Base-by-base conservation (phyloP, 179 eudicot genomes). In the Pouteria campechiana region DNA sequence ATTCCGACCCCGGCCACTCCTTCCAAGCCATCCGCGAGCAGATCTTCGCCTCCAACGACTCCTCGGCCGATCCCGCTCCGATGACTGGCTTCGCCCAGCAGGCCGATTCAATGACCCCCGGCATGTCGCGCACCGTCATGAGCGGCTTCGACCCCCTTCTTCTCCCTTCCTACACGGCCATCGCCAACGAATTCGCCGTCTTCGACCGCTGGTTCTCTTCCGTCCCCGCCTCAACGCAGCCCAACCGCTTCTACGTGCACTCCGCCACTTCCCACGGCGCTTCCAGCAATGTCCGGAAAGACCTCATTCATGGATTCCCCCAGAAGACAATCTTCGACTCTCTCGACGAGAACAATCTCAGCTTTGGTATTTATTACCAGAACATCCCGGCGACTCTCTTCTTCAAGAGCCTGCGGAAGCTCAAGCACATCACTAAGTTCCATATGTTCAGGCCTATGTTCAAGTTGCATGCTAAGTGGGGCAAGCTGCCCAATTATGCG, bases 221-320 rank as follows among this genome's bases (percentile, higher is more conserved):
- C 14, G 98, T 86, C 0, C 98, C 98, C 0, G 96, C 98, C 0
- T 90, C 98, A 13, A 90, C 98, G 10, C 96, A 90, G 60, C 98
- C 98, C 36, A 90, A 90, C 59, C 81, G 98, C 52, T 79, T 90
- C 21, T 90, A 79, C 24, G 96, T 82, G 14, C 98, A 90, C 42
- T 90, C 98, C 0, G 95, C 94, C 3, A 90, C 98, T 1, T 86
- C 95, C 1, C 96, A 90, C 50, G 98, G 98, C 1, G 98, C 98
- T 6, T 73, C 84, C 17, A 86, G 95, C 50, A 90, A 90, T 47
- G 96, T 90, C 0, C 37, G 94, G 34, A 90, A 77, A 23, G 96
- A 86, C 32, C 47, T 90, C 10, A 67, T 90, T 29, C 50, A 86
- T 24, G 98, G 98, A 1, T 90, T 90, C 40, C 98, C 98, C 0